Evolutionary conservation across 331 rosid genomes (phyloP), one percentile per base, ranked within the genome.

Genomic region (Acacia pycnantha): DNA sequence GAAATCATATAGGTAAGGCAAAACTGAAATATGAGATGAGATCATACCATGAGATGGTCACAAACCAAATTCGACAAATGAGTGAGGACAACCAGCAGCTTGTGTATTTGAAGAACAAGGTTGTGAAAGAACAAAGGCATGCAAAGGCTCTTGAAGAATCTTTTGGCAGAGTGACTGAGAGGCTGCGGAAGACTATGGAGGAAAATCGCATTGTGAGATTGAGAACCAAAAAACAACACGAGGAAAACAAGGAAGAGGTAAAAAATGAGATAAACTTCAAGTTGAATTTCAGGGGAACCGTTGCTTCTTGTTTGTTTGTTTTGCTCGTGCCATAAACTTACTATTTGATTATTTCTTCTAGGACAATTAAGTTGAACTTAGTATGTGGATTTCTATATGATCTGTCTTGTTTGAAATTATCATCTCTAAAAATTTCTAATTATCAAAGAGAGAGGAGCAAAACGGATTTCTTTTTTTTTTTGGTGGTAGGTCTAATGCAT

Each of bases 71-170:
- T 35, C 81, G 88, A 73, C 92, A 95, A 83, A 95, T 93, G 98
- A 92, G 85, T 40, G 99, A 93, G 88, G 98, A 95, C 84, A 95
- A 93, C 86, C 98, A 95, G 76, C 91, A 85, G 51, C 98, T 95
- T 79, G 51, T 73, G 56, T 95, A 87, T 86, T 85, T 89, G 40
- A 93, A 88, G 92, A 78, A 88, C 86, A 90, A 59, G 87, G 85
- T 82, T 81, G 92, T 58, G 4, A 89, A 83, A 82, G 93, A 84
- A 59, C 13, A 86, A 51, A 88, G 26, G 46, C 85, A 88, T 29
- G 51, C 88, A 0, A 91, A 87, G 80, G 86, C 92, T 59, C 86
- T 92, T n/a, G 84, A 92, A 79, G 92, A 89, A 77, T 84, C 91
- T 61, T 83, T 92, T 47, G 97, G 82, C 14, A 70, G 47, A 35